Evolutionary conservation across 2,329 filamentous ascomycete genomes (phyloP).

Genomic region (Mariannaea sp.): DNA sequence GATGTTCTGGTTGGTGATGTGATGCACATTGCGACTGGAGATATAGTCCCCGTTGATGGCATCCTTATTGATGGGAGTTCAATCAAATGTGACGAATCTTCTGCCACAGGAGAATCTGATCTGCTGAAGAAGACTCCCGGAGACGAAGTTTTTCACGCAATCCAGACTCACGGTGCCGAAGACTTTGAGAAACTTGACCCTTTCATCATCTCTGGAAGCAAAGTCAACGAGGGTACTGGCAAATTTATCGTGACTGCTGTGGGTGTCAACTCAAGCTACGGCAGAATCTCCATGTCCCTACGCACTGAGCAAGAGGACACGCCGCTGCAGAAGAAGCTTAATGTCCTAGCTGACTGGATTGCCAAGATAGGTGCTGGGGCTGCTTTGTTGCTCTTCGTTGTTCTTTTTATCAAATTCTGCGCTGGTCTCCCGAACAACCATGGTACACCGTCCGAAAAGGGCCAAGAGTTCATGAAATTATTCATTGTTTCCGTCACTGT

Average conservation of each 20-base stretch:
- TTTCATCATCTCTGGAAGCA: conserved; percentile 64
- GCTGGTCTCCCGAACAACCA: conserved; percentile 60
- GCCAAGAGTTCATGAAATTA: conserved; percentile 62
- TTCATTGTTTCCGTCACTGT: conserved; percentile 70
- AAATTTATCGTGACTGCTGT: conserved; percentile 60
- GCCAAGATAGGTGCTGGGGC: conserved; percentile 63
- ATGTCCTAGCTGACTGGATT: conserved; percentile 39
- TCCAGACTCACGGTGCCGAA: conserved; percentile 50
- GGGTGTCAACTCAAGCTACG: conserved; percentile 59
- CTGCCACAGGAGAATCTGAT: conserved; percentile 75
- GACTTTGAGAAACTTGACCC: conserved; percentile 61
- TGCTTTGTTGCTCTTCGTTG: conserved; percentile 74
- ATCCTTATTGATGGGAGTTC: conserved; percentile 63
- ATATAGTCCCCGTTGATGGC: conserved; percentile 73
- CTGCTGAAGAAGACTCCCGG: conserved; percentile 69
- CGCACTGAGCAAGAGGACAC: conserved; percentile 57
- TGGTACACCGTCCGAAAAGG: conserved; percentile 59
- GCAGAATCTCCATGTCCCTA: conserved; percentile 61
- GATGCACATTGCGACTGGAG: conserved; percentile 70
- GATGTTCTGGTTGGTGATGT: conserved; percentile 73
- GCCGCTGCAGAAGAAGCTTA: conserved; percentile 60
- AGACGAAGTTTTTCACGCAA: conserved; percentile 60
- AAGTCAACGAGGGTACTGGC: conserved; percentile 58
- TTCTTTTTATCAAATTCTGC: conserved; percentile 78
- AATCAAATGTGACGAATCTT: conserved; percentile 72